Evolutionary conservation across 2,329 filamentous ascomycete genomes (phyloP), one percentile per base, ranked within the genome.

Genomic region (Orbilia brochopaga): DNA sequence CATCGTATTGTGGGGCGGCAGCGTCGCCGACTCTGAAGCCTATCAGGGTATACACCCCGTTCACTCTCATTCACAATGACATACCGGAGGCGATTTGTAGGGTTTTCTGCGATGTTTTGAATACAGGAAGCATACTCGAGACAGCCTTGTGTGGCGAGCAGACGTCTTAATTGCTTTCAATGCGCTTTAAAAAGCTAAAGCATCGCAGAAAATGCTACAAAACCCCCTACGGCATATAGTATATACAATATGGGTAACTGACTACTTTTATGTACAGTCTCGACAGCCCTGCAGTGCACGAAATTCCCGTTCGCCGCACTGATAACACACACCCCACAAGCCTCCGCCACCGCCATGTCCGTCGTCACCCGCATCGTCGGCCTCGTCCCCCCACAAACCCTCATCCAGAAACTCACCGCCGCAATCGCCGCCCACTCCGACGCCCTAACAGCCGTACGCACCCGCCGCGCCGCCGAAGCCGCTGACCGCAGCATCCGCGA

Each of bases 281-380:
- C 92, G n/a, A 85, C 86, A 11, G 91, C 92, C 51, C 86, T 97
- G 74, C 88, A 88, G 75, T 94, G 90, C 79, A 96, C 91, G 69
- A 96, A 95, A 78, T 97, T 94, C 77, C 94, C 94, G 8, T 97
- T 96, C 78, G 88, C 90, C 0, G 91, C 89, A 13, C 80, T 97
- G 1, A 88, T 97, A 27, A 92, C 91, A 65, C 88, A 97, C 74
- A 96, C 92, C 0, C 92, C 92, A 0, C 44, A 74, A 56, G 52
- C 69, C 50, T 58, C 76, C 59, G 50, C 88, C 74, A 91, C 91
- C 0, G 87, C 91, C 15, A 97, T 99, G 93, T 92, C 91, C 40
- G 90, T 96, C 15, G 85, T 97, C 63, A 88, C 91, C 75, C 87
- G 92, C 27, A 84, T 95, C 5, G 84, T 86, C 0, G 93, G 94